Evolutionary conservation across 2,329 filamentous ascomycete species (phyloP), one percentile per base, ranked within the genome.

Genomic region (Rhynchosporium agropyri): DNA sequence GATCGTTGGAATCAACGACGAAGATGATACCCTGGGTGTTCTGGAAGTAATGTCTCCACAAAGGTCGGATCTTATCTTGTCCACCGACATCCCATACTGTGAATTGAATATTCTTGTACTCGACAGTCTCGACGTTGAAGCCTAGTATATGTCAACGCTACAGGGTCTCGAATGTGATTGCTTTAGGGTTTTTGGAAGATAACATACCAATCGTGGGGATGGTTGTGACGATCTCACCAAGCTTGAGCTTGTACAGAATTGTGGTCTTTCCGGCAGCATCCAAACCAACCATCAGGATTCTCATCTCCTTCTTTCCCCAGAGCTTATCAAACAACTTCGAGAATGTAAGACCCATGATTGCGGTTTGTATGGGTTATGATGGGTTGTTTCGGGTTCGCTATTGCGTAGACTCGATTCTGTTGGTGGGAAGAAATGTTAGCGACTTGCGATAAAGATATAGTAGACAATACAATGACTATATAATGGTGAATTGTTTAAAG

Each of bases 31-130:
- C 95, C 82, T 99, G 95, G 72, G 95, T 99, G 82, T 96, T 96
- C 82, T 96, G 93, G 89, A 98, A 99, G 85, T 99, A 99, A 82
- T 98, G 95, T 84, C 95, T 92, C 95, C 95, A 99, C 77, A 99
- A 85, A 77, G 95, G 95, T 79, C 95, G 89, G 79, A 99, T 99
- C 91, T 98, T 98, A 88, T 99, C 95, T 85, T 99, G 95, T 80
- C 95, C 95, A 85, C 95, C 95, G 77, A 99, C 95, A 84, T 98
- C 95, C 95, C 95, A 99, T 78, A 99, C 95, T 79, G 94, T 98
- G 86, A 99, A 99, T 79, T 97, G 92, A 76, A 97, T 97, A 88
- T 99, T 99, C 88, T 97, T 97, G 86, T 98, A 98, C 79, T 96
- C 93, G 79, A 99, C 95, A 62, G 95, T 98, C 87, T 99, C 95